Base-by-base conservation (phyloP, 106 monocot species). In the Narthecium ossifragum region DNA sequence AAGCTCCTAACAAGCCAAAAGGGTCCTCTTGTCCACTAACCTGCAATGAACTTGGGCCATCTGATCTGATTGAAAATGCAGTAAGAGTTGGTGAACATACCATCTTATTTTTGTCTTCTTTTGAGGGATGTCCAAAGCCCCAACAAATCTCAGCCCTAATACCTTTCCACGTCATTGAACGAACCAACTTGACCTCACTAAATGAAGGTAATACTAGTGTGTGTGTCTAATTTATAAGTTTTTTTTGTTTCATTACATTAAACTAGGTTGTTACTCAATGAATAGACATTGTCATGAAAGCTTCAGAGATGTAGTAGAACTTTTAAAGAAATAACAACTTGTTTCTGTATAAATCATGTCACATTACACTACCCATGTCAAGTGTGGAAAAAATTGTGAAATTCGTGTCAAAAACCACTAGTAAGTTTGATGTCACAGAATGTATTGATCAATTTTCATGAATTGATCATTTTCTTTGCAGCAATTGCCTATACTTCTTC, bases 161-260 rank as follows among this genome's bases (percentile, higher is more conserved):
- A 30, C 69, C 36, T 37, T 84, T 92, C 46, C 61, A 75, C 73
- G 87, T 92, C 38, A 61, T 79, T 58, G 92, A 92, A 27, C 84
- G 92, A 55, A 88, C 87, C 54, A 73, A 59, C 50, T 71, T 92
- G 61, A 70, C 75, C 26, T 67, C 88, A 28, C 36, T 92, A 48
- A 65, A 75, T 68, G 92, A 92, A 92, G 92, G 92, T 87, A 72
- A 25, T 21, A 34, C 14, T 34, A 26, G 18, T 25, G 21, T 5
- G 10, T 6, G 36, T 36, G 10, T 36, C 5, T 36, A 36, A 36
- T 36, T 5, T 36, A 6, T 36, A 36, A 6, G 5, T 36, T 36
- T 6, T 36, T 36, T 6, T 36, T 5, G 10, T 36, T 36, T 10
- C 10, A 36, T 10, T 5, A 6, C 5, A 10, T 36, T 36, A 36